Conservation (phyloP, 2,329 filamentous ascomycete species). For the Cladophialophora carrionii region DNA sequence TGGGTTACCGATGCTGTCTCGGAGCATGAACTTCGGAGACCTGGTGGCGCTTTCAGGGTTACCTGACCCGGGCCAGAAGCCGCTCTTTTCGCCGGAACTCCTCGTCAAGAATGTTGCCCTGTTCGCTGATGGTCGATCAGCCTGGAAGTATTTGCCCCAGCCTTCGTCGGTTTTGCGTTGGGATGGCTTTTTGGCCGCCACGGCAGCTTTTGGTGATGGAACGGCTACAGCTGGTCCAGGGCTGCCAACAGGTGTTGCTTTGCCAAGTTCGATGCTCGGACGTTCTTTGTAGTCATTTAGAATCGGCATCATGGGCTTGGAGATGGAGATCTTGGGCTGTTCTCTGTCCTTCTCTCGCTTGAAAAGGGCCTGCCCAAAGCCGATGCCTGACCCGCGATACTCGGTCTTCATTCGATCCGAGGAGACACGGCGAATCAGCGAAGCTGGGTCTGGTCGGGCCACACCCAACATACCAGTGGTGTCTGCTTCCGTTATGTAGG, state of each 20-base stretch:
- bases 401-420: constrained; percentile 27
- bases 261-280: constrained; percentile 37
- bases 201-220: constrained; percentile 19
- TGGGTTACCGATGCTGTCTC: constrained; percentile 40
- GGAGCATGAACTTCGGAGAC: constrained; percentile 43
- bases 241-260: constrained; percentile 25
- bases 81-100: constrained; percentile 39
- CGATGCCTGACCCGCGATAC: constrained; percentile 30
- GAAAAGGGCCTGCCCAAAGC: constrained; percentile 34
- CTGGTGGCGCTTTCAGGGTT: constrained; percentile 44
- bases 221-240: constrained; percentile 23
- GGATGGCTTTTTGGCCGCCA: constrained; percentile 30
- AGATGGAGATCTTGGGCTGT: constrained; percentile 34
- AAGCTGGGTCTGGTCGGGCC: constrained; percentile 41
- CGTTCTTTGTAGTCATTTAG: constrained; percentile 34
- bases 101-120: constrained; percentile 26
- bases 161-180: constrained; percentile 52
- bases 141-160: constrained; percentile 55
- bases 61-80: constrained; percentile 47
- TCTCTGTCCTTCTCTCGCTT: constrained; percentile 36
- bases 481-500: constrained; percentile 37
- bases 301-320: constrained; percentile 38
- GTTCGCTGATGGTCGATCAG: constrained; percentile 39
- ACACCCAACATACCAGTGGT: constrained; percentile 47
- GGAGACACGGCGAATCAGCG: constrained; percentile 39